A percentile compares a stretch with the other conserved stretches of the same genome.
Conservation (phyloP, 495 filamentous ascomycete species). For the Pseudomonodictys pantanalensis region DNA sequence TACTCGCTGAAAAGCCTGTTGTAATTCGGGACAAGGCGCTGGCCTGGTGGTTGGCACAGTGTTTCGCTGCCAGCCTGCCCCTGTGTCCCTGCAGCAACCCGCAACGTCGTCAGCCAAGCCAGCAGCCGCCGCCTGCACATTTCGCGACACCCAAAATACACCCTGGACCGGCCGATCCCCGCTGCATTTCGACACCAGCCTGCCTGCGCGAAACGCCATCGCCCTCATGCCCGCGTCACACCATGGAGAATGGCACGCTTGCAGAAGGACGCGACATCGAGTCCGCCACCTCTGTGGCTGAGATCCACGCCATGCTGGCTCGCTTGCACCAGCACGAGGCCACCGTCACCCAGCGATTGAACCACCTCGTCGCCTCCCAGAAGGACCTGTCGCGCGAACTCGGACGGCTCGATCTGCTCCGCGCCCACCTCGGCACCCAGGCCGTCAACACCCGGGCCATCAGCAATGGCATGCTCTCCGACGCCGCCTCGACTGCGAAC, state of each 20-base stretch:
- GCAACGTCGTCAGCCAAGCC: neutral
- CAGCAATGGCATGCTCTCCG: conserved; percentile 81
- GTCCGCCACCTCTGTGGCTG: conserved; percentile 67
- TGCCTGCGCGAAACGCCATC: neutral
- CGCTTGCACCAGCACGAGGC: conserved; percentile 73
- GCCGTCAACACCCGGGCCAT: conserved; percentile 79
- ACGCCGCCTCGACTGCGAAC: conserved; percentile 78
- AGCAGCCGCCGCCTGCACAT: neutral
- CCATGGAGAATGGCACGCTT: conserved; percentile 13
- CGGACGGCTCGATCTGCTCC: conserved; percentile 81
- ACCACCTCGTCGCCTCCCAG: conserved; percentile 71
- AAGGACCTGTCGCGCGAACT: conserved; percentile 80
- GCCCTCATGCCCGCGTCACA: conserved; percentile 6
- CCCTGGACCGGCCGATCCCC: neutral
- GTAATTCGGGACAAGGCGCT: neutral
- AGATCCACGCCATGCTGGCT: conserved; percentile 73
- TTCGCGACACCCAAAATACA: neutral
- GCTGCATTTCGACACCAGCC: neutral
- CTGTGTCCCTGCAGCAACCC: neutral
- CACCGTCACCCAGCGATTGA: conserved; percentile 68
- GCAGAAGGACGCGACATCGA: conserved; percentile 50
- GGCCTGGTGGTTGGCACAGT: neutral
- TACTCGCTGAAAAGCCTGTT: no score
- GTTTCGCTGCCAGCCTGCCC: neutral
- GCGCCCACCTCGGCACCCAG: conserved; percentile 83